Evolutionary conservation across 495 filamentous ascomycete genomes (phyloP).

Genomic region (Achaetomiella virescens): DNA sequence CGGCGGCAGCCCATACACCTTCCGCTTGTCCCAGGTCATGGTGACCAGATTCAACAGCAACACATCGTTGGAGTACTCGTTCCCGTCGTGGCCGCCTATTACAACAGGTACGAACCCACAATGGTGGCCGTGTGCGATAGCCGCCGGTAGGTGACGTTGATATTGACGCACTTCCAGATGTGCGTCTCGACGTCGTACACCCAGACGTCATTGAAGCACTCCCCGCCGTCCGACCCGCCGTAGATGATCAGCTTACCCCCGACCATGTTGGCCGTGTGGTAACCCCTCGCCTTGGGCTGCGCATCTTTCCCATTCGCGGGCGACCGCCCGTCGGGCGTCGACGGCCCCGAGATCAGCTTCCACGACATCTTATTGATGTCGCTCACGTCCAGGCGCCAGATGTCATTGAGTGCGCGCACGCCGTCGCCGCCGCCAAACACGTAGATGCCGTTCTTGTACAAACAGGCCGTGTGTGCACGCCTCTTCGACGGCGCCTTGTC

Average conservation of each 20-base stretch:
- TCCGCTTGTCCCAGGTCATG: conserved; percentile 60
- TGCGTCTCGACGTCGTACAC: conserved; percentile 57
- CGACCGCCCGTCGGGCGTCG: conserved; percentile 10
- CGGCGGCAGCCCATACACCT: conserved; percentile 56
- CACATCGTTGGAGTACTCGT: conserved; percentile 60
- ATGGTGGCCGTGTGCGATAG: conserved; percentile 60
- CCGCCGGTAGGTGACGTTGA: conserved; percentile 50
- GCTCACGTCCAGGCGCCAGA: conserved; percentile 60
- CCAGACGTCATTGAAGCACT: conserved; percentile 65
- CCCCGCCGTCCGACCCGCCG: conserved; percentile 58
- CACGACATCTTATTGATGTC: conserved; percentile 57
- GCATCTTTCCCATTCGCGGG: conserved; percentile 20
- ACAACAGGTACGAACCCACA: conserved; percentile 60
- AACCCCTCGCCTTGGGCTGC: conserved; percentile 55
- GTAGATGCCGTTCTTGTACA: conserved; percentile 62
- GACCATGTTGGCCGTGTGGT: conserved; percentile 66
- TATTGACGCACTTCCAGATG: conserved; percentile 47
- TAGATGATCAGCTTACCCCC: conserved; percentile 61
- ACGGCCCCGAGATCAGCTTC: conserved; percentile 49
- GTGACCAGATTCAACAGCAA: conserved; percentile 60
- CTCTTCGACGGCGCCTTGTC: conserved; percentile 48
- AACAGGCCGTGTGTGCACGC: conserved; percentile 57
- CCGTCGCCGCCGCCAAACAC: conserved; percentile 63
- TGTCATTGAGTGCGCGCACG: conserved; percentile 58
- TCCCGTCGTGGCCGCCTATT: conserved; percentile 59